phyloP scores from a whole-genome alignment of 2,329 filamentous ascomycete genomes.

The Penicillium griseofulvum region DNA sequence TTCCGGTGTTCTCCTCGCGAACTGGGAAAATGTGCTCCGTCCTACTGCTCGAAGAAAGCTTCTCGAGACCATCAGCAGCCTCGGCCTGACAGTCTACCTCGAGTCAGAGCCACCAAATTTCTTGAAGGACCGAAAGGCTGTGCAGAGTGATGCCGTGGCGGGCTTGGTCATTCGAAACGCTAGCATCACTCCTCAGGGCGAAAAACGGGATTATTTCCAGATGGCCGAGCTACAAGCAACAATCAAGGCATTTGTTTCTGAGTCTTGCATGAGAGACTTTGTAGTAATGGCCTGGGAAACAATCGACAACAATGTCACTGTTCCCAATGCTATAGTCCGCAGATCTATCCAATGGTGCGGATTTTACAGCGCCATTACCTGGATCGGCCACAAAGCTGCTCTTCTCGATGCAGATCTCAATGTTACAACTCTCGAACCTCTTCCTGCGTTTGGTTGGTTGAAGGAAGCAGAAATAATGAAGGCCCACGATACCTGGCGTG shows the following conservation, averaged over 20 bases:
- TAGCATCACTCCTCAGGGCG: slow-evolving; percentile 41
- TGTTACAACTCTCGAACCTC: slow-evolving; percentile 35
- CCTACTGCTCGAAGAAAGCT: slow-evolving; percentile 31
- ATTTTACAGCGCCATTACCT: slow-evolving; percentile 47
- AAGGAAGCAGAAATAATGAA: slow-evolving; percentile 48
- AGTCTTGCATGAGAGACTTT: slow-evolving; percentile 46
- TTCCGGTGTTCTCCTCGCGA: slow-evolving; percentile 44
- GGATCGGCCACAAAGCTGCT: slow-evolving; percentile 42
- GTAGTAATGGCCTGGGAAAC: slow-evolving; percentile 48
- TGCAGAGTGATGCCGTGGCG: slow-evolving; percentile 36
- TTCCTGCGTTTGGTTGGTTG: slow-evolving; percentile 49
- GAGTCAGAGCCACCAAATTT: slow-evolving; percentile 44
- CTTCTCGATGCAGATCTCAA: slow-evolving; percentile 37
- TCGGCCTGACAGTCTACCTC: slow-evolving; percentile 45
- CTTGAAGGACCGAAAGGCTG: slow-evolving; percentile 34
- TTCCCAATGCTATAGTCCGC: slow-evolving; percentile 45
- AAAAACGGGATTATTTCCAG: slow-evolving; percentile 47
- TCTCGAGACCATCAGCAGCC: slow-evolving; percentile 31
- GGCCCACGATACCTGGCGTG: slow-evolving; percentile 44
- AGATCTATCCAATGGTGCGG: slow-evolving; percentile 48
- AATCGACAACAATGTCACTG: slow-evolving; percentile 36
- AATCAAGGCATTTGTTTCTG: slow-evolving; percentile 47
- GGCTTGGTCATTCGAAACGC: slow-evolving; percentile 45
- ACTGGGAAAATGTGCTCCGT: slow-evolving; percentile 40
- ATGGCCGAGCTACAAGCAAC: slow-evolving; percentile 42